Evolutionary conservation across 116 monocot species (phyloP), one percentile per base, ranked within the genome.

Genomic region (Thalassia testudinum): DNA sequence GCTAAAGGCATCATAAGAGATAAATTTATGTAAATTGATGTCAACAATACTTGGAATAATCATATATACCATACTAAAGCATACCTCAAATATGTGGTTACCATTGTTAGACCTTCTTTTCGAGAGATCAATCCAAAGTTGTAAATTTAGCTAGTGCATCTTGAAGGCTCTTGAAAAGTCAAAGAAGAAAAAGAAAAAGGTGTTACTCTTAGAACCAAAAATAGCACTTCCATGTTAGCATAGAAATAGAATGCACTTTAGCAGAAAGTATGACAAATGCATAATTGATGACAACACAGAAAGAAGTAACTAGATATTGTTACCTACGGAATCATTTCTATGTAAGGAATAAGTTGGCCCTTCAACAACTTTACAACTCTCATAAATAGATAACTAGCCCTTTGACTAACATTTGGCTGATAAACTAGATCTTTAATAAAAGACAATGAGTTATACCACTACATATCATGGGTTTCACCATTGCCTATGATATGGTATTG

Each of bases 381-480:
- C 73, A 73, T 73, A 42, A 73, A 67, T 4, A 67, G 51, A 58
- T 73, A 73, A 42, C 73, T 52, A 25, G 73, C 73, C 43, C 67
- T 60, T 15, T 62, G 38, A 38, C 57, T 67, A 29, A 73, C 73
- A 47, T 62, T 62, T 43, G 43, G 20, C 50, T 72, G 14, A 14
- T 7, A n/a, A n/a, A n/a, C n/a, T n/a, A n/a, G n/a, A n/a, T n/a
- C n/a, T n/a, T n/a, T n/a, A n/a, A n/a, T n/a, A 40, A 40, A 6
- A n/a, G n/a, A n/a, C n/a, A n/a, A n/a, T n/a, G n/a, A n/a, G n/a
- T n/a, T n/a, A n/a, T n/a, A n/a, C n/a, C n/a, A n/a, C n/a, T n/a
- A n/a, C n/a, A n/a, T n/a, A n/a, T n/a, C n/a, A n/a, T n/a, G n/a
- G n/a, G n/a, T n/a, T n/a, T n/a, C n/a, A n/a, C n/a, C n/a, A n/a